Percentiles rank a stretch among this genome's conserved stretches.
Evolutionary conservation across 1,284 basidiomycete species (phyloP).

Genomic region (Cerrena zonata): DNA sequence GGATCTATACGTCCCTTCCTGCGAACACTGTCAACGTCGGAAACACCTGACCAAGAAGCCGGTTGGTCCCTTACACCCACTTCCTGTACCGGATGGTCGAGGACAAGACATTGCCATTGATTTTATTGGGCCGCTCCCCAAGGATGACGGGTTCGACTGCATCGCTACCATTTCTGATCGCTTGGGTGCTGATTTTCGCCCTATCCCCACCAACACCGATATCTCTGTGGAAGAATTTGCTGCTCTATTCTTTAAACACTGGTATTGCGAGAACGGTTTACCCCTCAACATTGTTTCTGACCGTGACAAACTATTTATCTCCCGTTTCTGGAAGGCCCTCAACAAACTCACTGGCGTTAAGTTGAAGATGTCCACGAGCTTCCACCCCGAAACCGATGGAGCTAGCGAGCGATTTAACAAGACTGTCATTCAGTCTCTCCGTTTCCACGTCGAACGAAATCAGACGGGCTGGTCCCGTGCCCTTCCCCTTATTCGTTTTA

Average conservation of each 20-base stretch:
- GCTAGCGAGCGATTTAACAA: slow-evolving; percentile 21
- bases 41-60: slow-evolving; percentile 13
- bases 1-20: slow-evolving; percentile 16
- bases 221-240: slow-evolving; percentile 30
- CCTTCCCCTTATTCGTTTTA: slow-evolving; percentile 30
- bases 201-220: slow-evolving; percentile 26
- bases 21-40: slow-evolving; percentile 16
- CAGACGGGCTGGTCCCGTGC: slow-evolving; percentile 31
- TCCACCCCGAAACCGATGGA: slow-evolving; percentile 37
- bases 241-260: slow-evolving; percentile 29
- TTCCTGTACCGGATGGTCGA: slow-evolving; percentile 19
- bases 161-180: slow-evolving; percentile 34
- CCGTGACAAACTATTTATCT: slow-evolving; percentile 37
- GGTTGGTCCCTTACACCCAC: slow-evolving; percentile 17
- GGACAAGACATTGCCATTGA: slow-evolving; percentile 34
- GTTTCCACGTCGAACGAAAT: slow-evolving; percentile 21
- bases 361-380: slow-evolving; percentile 37
- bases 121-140: slow-evolving; percentile 38
- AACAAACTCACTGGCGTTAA: slow-evolving; percentile 29
- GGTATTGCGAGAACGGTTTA: slow-evolving; percentile 38
- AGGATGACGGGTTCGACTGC: slow-evolving; percentile 30
- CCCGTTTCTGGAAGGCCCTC: slow-evolving; percentile 37
- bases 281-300: too few relatives aligned
- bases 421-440: slow-evolving; percentile 24
- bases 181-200: slow-evolving; percentile 31